Evolutionary conservation across 225 moss, liverwort and hornwort species (phyloP).

Genomic region (Asterella californica): DNA sequence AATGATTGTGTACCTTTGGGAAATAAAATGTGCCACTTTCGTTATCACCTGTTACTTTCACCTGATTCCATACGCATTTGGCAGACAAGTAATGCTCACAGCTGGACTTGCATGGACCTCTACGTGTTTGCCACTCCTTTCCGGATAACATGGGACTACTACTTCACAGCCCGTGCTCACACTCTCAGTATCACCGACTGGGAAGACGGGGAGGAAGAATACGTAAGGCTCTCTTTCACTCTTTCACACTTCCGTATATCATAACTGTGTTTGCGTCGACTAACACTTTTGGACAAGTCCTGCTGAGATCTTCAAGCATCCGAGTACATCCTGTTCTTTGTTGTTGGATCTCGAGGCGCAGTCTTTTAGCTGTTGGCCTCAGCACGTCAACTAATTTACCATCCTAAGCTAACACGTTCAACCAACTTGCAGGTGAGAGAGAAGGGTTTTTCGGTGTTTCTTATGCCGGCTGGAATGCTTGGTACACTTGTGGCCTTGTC

Average conservation of each 20-base stretch:
- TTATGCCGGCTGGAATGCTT: conserved; percentile 72
- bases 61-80: not conserved
- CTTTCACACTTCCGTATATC: not conserved
- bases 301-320: too few species aligned
- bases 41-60: not conserved
- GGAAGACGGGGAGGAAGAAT: conserved; percentile 59
- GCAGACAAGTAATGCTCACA: conserved; percentile 51
- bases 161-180: conserved; percentile 58
- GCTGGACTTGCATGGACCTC: conserved; percentile 71
- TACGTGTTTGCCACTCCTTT: conserved; percentile 70
- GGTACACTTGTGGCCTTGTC: conserved; percentile 64
- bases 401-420: not conserved
- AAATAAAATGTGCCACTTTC: too few species aligned
- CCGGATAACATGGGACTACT: conserved; percentile 64
- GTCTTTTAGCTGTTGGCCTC: not conserved
- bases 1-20: not conserved
- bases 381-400: not conserved
- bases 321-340: too few species aligned
- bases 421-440: conserved; percentile 33
- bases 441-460: conserved; percentile 59
- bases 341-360: too few species aligned
- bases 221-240: conserved; percentile 25
- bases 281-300: too few species aligned
- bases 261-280: not conserved
- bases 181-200: conserved; percentile 48